Base-by-base conservation (phyloP, 192 early-diverging fungal species). In the Geranomyces variabilis region DNA sequence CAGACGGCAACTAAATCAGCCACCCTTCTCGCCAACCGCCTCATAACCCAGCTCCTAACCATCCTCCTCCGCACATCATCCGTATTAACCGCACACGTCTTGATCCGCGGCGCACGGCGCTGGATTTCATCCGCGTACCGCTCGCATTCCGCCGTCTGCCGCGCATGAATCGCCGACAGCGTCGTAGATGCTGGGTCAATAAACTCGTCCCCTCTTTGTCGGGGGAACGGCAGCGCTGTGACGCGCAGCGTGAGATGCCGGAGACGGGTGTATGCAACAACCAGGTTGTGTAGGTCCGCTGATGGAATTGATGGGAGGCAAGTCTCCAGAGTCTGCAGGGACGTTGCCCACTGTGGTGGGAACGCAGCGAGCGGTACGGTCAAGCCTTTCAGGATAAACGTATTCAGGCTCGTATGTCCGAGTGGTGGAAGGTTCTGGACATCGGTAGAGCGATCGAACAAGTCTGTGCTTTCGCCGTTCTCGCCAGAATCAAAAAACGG, bases 41-140 rank as follows among this genome's bases (percentile, higher is more conserved):
- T 7, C 15, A 64, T 24, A 3, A 64, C 33, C 63, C 63, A 64
- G 34, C 63, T 31, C 43, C 43, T 41, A 4, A 64, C 34, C 5
- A 19, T 8, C 63, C 17, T 46, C 44, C 43, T 64, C 41, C 63
- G 17, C 63, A 64, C 41, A 46, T 64, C 63, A 41, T 41, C 63
- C 41, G 63, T 29, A n/a, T 36, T 15, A 3, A 64, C 44, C 4
- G 41, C 3, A 46, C 63, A 64, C 3, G 34, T 21, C 33, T 64
- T 36, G 21, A 64, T 17, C 63, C 63, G 41, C 5, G 63, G 63
- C 21, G 44, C 44, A 22, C 28, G n/a, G 5, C 14, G 34, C 41
- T 46, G 44, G 34, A 64, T 31, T n/a, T 21, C n/a, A 13, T n/a
- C 28, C 17, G 63, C 34, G 44, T 64, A 64, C n/a, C 63, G 34